Evolutionary conservation across 164 flowering plant species (phyloP), one percentile per base, ranked within the genome.

Genomic region (Nelumbo lutea): DNA sequence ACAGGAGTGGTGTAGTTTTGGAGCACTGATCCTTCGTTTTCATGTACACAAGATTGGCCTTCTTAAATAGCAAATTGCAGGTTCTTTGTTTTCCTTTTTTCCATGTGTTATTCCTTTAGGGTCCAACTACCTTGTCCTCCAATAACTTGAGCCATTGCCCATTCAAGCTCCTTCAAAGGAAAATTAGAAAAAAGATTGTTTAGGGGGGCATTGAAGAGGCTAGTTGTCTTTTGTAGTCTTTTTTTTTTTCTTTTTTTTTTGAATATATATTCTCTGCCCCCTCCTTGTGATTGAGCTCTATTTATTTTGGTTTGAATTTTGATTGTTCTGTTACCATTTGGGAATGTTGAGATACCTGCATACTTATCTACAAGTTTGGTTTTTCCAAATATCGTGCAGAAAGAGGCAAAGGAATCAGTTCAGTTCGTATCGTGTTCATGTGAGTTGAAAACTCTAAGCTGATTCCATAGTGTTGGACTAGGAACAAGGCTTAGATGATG

Each of bases 41-140:
- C 45, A 60, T 60, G 62, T 60, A 60, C 62, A 60, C 62, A 42
- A 41, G 45, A 41, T 60, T 60, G 9, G 42, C 9, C 13, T 59
- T 59, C 41, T 15, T 41, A 9, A 6, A 59, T 59, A 59, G 43
- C 62, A 39, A 27, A 59, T 59, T 59, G 43, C 62, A 59, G 43
- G 62, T 39, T 40, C 41, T 59, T 59, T 40, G 41, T 40, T 40
- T 40, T 59, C 10, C 11, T 10, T 40, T 40, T 9, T 9, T 41
- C 1, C 9, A 6, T n/a, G 7, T 7, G 27, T 58, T 59, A 2
- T 5, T 9, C 6, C 1, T 1, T 59, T 40, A 39, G 41, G 6
- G 40, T 15, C 42, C 42, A 2, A 3, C 3, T 41, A 5, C 44
- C 42, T 53, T 4, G 57, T 13, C 57, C 57, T 53, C 57, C n/a